Percentiles rank a stretch among this genome's conserved stretches.
Conservation (phyloP, 441 rosid genomes). For the Gossypium lobatum region DNA sequence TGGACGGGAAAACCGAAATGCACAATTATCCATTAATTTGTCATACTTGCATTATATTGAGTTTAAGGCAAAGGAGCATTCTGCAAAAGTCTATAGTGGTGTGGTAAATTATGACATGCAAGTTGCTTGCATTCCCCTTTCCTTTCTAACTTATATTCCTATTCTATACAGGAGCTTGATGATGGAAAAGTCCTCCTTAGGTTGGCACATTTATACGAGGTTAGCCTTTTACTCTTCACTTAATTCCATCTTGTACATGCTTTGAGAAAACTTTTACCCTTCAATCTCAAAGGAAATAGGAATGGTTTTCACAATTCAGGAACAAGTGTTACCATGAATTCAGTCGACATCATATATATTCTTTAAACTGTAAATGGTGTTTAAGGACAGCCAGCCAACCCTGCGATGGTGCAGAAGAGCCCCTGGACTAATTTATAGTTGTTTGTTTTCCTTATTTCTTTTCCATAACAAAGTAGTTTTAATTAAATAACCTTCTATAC, state of each 20-base stretch:
- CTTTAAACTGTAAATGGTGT: background rate
- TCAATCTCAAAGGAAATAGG: background rate
- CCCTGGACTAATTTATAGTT: background rate
- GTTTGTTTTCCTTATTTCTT: background rate
- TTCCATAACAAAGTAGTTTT: background rate
- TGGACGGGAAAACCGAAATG: slow-evolving; percentile 35
- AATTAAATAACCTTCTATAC: background rate
- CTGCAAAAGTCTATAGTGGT: background rate
- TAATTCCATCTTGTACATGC: slow-evolving; percentile 8
- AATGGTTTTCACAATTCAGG: slow-evolving; percentile 2
- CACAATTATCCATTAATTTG: background rate
- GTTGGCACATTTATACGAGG: slow-evolving; percentile 73
- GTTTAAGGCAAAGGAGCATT: background rate
- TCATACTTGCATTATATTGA: background rate
- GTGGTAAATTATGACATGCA: background rate
- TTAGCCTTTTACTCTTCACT: slow-evolving; percentile 12
- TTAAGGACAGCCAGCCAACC: background rate
- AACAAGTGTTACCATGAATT: background rate
- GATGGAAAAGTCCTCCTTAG: slow-evolving; percentile 52
- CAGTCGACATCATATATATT: background rate
- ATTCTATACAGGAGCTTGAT: slow-evolving; percentile 47
- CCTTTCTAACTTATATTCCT: background rate
- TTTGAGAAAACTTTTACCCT: background rate
- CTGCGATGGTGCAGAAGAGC: background rate
- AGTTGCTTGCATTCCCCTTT: slow-evolving; percentile 11